Evolutionary conservation across 495 filamentous ascomycete species (phyloP), one percentile per base, ranked within the genome.

Genomic region (Daldinia concentrica): DNA sequence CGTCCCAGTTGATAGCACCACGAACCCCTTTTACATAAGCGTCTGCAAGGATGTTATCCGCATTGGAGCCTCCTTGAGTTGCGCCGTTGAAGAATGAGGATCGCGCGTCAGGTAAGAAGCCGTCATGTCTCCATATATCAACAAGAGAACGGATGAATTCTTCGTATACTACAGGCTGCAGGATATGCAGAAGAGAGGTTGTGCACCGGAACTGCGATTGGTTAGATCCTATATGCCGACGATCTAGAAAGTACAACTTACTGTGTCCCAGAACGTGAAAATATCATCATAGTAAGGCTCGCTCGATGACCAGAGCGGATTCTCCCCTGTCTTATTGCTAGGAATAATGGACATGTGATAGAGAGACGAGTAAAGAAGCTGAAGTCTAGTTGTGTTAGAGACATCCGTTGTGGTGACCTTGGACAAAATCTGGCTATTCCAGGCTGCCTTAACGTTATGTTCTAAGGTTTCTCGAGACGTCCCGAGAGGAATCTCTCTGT

Each of bases 31-130:
- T 93, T 36, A 93, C 86, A 67, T 89, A 93, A 1, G 90, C 90
- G 72, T 93, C 91, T 0, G 90, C 91, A 26, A 93, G 84, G 7
- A 93, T 82, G 66, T 90, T 92, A 76, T 93, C 91, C 1, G 87
- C 87, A 68, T 92, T 92, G 6, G 87, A 91, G 7, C 91, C 91
- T 6, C 90, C 91, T 70, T 93, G 91, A 1, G 84, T 85, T 12
- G 86, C 83, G 51, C 91, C 91, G 66, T 92, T 93, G 79, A 85
- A 92, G 76, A 92, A 91, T 12, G 86, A 89, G 4, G 87, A 90
- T n/a, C 88, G 85, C 1, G 78, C 87, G 69, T 91, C 89, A 2
- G 90, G 88, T 62, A 90, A 77, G 71, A 85, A 92, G 8, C 90
- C 90, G 11, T 90, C 90, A 68, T 88, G 80, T 7, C 87, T 80